Evolutionary conservation across 2,329 filamentous ascomycete species (phyloP).

Genomic region (Cordyceps sp.): DNA sequence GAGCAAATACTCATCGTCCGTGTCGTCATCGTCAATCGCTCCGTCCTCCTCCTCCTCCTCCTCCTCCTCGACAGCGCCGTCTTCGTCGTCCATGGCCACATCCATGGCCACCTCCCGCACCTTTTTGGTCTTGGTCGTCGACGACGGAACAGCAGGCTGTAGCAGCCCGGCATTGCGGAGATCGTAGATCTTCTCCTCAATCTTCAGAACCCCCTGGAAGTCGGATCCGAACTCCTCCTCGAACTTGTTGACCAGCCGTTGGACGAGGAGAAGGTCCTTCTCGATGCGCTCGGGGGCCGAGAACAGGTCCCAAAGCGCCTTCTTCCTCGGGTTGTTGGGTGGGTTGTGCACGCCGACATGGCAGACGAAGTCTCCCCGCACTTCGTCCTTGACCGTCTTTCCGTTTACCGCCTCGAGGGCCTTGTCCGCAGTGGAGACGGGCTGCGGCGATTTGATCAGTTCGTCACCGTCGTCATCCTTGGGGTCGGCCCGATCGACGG

Average conservation of each 20-base stretch:
- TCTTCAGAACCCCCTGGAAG: constrained; percentile 60
- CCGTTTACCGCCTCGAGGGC: constrained; percentile 90
- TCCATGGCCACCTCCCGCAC: constrained; percentile 43
- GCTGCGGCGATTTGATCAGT: constrained; percentile 34
- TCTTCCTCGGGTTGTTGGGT: constrained; percentile 72
- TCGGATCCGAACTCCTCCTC: constrained; percentile 68
- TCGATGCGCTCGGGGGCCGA: constrained; percentile 87
- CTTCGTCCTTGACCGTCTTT: constrained; percentile 90
- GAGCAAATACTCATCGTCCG: constrained; percentile 77
- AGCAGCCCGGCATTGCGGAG: constrained; percentile 61
- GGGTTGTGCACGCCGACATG: constrained; percentile 94
- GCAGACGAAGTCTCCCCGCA: constrained; percentile 89
- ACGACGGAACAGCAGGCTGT: constrained; percentile 42
- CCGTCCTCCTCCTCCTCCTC: constrained; percentile 75
- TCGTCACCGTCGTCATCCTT: constrained; percentile 50
- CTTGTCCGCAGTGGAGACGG: constrained; percentile 55
- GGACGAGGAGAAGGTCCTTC: constrained; percentile 71
- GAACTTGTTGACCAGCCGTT: constrained; percentile 67
- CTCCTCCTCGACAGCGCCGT: constrained; percentile 55
- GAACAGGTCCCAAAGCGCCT: constrained; percentile 92
- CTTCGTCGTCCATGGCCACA: constrained; percentile 45
- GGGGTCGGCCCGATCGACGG: constrained; percentile 55
- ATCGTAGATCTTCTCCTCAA: constrained; percentile 76
- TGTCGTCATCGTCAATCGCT: constrained; percentile 66
- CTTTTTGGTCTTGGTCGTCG: constrained; percentile 43